Evolutionary conservation across 73 alveolate genomes (phyloP).

Genomic region (Paramecium biaurelia): DNA sequence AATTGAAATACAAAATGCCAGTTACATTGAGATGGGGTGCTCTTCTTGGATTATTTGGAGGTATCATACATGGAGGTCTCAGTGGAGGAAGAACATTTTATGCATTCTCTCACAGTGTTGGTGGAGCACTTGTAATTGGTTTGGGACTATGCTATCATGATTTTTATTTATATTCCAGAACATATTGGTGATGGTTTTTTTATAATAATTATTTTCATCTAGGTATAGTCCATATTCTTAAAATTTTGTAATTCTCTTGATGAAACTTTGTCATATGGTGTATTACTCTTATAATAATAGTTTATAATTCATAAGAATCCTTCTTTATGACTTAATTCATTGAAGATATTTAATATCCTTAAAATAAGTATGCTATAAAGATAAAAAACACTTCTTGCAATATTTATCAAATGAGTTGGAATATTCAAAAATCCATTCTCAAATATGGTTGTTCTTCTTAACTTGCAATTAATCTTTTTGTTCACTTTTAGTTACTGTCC

Average conservation of each 20-base stretch:
- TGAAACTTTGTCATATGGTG: conserved; percentile 33
- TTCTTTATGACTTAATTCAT: not conserved
- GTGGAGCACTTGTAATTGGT: not conserved
- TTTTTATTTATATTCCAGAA: conserved; percentile 18
- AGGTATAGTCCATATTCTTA: conserved; percentile 30
- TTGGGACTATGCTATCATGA: conserved; percentile 33
- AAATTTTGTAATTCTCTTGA: conserved; percentile 16
- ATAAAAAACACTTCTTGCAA: not conserved
- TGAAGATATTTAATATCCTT: not conserved
- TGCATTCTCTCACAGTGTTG: not conserved
- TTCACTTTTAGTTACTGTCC: not conserved
- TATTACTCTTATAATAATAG: too few species aligned
- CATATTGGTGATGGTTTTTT: conserved; percentile 8
- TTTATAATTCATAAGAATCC: conserved; percentile 50
- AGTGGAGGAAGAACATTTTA: not conserved
- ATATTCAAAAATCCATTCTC: conserved; percentile 50
- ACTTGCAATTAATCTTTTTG: not conserved
- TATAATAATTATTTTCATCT: not conserved
- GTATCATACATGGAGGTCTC: conserved; percentile 25
- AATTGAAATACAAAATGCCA: conserved; percentile 32
- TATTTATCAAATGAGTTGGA: conserved; percentile 49
- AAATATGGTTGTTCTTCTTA: conserved; percentile 53
- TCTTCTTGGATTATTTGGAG: conserved; percentile 30
- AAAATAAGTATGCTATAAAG: conserved; percentile 3
- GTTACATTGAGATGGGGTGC: conserved; percentile 49